Base-by-base conservation (phyloP, 116 monocot genomes). In the Trichopus zeylanicus region DNA sequence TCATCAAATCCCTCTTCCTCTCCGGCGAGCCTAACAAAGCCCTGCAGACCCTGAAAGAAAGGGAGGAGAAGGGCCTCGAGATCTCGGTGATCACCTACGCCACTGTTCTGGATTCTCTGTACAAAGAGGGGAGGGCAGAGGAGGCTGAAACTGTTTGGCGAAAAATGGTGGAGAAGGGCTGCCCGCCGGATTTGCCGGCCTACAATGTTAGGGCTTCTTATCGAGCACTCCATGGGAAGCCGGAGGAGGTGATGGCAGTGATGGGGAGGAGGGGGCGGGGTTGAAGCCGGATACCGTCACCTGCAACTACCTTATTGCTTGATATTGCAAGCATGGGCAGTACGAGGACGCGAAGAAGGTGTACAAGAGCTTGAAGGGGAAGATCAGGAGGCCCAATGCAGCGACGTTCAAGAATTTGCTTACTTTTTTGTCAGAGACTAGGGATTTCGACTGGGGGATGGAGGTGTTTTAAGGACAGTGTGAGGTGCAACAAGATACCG, bases 111-210 rank as follows among this genome's bases (percentile, higher is more conserved):
- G 78, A 82, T 51, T 75, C 78, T 31, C 59, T 76, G n/a, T 80
- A 76, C 64, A 87, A 87, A 46, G 73, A 78, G 27, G 22, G 34
- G n/a, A 69, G 66, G 55, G 56, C 64, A 12, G 30, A 63, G 23
- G 65, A 61, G 57, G 82, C 81, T 22, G 82, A 82, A 63, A 37
- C 61, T 54, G 4, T 87, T n/a, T 81, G 82, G 78, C 60, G 65
- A 20, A 72, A 72, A 48, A 82, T 82, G 78, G 18, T 21, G 15
- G 24, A 22, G 24, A 72, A 79, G 9, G 72, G 67, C 19, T 55
- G 66, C 30, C 7, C 12, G 4, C 72, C 69, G 8, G 75, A 87
- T 46, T 22, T 68, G 15, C 46, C 70, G 3, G 75, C 79, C 0
- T 75, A 82, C 51, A 87, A 87, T 37, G 78, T 63, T 13, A 62